These are phyloP conservation scores for Brasilioporus rufonigricans DNA, from an alignment of 768 basidiomycete species.

Conservation along the genomic window DNA sequence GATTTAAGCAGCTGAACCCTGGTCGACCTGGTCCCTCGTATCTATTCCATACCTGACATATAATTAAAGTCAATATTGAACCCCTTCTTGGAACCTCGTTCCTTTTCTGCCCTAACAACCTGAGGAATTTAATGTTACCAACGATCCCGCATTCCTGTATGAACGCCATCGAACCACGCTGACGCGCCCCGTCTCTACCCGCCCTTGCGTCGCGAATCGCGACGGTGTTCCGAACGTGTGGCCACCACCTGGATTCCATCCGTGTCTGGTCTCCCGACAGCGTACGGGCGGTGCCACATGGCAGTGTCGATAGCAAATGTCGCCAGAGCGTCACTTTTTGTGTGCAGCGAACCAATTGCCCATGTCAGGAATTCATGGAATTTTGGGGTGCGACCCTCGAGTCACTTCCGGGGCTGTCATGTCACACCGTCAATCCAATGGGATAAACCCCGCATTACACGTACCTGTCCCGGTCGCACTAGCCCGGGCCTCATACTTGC, in stretches of 20 bases:
- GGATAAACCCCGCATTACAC: conserved; percentile 10
- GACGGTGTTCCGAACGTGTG: conserved; percentile 10
- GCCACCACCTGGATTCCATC: too few species aligned
- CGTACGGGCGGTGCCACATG: neutral
- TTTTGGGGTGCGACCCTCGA: conserved; percentile 11
- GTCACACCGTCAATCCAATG: conserved; percentile 5
- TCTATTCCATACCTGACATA: neutral
- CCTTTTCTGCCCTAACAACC: conserved; percentile 6
- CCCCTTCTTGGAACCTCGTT: neutral
- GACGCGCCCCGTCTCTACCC: neutral
- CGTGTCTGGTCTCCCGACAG: neutral
- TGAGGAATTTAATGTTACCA: neutral
- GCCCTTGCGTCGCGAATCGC: conserved; percentile 15
- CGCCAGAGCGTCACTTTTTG: neutral
- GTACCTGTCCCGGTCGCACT: neutral
- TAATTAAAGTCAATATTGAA: neutral
- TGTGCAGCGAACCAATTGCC: neutral
- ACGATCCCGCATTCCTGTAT: neutral
- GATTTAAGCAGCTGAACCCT: neutral
- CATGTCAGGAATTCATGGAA: neutral
- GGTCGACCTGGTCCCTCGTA: neutral
- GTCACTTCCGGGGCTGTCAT: neutral
- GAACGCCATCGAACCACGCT: neutral
- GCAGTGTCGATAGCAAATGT: conserved; percentile 12
- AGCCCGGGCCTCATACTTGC: neutral